phyloP scores from a whole-genome alignment of 1,284 basidiomycete genomes.

The Ceratobasidium sp. region DNA sequence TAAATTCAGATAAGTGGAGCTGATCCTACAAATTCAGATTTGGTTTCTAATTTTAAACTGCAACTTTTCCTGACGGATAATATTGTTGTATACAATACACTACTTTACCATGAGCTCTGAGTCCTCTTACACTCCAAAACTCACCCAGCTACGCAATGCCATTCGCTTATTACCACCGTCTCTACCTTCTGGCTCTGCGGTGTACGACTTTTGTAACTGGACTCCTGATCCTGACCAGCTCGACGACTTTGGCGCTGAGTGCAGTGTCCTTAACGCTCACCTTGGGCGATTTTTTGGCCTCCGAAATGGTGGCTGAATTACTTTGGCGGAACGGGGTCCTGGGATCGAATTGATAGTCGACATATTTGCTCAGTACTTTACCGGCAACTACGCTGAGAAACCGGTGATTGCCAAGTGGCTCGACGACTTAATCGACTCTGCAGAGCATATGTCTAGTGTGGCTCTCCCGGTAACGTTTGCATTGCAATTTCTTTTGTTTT shows the following conservation, averaged over 20 bases:
- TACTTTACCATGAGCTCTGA: too few relatives aligned
- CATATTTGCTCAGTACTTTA: slow-evolving; percentile 4
- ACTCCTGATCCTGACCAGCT: slow-evolving; percentile 9
- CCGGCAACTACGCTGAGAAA: slow-evolving; percentile 11
- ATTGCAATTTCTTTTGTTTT: too few relatives aligned
- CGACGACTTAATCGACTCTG: slow-evolving; percentile 16
- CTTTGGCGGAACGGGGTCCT: background rate
- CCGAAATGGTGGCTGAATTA: background rate
- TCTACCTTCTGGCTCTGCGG: background rate
- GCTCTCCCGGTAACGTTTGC: too few relatives aligned
- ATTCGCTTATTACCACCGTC: too few relatives aligned
- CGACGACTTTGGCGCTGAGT: slow-evolving; percentile 6
- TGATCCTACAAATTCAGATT: too few relatives aligned
- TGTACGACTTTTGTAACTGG: slow-evolving; percentile 22
- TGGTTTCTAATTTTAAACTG: too few relatives aligned
- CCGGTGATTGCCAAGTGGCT: slow-evolving; percentile 32
- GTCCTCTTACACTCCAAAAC: too few relatives aligned
- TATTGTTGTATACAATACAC: too few relatives aligned
- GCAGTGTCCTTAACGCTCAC: slow-evolving; percentile 19
- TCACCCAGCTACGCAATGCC: too few relatives aligned
- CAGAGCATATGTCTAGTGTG: background rate
- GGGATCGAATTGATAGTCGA: slow-evolving; percentile 23
- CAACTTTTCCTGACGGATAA: too few relatives aligned
- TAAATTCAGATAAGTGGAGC: too few relatives aligned
- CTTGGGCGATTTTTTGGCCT: slow-evolving; percentile 21